These are phyloP conservation scores for Aureobasidium sp. DNA, from an alignment of 2,329 filamentous ascomycete species.

Conservation along the genomic window DNA sequence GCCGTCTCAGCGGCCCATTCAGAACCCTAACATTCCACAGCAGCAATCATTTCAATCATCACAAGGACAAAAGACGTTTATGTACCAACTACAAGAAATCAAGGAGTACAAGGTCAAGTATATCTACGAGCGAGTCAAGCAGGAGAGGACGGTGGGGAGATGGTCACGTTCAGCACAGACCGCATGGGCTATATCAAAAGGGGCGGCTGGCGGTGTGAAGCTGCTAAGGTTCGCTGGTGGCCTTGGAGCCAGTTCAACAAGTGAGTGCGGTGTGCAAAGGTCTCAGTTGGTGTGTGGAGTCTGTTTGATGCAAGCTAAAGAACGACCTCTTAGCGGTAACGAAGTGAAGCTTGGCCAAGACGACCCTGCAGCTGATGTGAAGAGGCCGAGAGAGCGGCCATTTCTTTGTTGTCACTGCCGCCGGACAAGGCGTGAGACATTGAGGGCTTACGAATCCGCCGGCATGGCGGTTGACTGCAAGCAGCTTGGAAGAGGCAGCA, in stretches of 20 bases:
- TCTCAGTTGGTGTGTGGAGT: background rate
- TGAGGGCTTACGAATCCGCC: background rate
- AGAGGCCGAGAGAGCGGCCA: background rate
- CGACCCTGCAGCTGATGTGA: background rate
- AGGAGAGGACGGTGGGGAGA: background rate
- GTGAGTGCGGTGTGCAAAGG: background rate
- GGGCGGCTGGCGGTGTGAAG: constrained; percentile 2
- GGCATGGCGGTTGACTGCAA: background rate
- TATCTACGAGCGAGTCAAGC: background rate
- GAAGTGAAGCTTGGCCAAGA: background rate
- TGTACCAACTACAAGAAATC: background rate
- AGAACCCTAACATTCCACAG: background rate
- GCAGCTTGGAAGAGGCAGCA: background rate
- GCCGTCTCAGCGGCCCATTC: background rate
- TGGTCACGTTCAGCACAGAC: background rate
- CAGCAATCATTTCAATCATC: background rate
- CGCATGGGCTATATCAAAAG: background rate
- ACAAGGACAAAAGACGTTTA: background rate
- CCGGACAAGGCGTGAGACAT: background rate
- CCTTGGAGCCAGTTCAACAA: background rate
- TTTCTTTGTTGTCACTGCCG: constrained; percentile 3
- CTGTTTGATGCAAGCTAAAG: background rate
- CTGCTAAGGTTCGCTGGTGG: constrained; percentile 2
- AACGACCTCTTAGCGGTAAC: background rate
- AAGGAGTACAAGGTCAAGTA: background rate